Evolutionary conservation across 257 asterid species (phyloP), one percentile per base, ranked within the genome.

Genomic region (Coffea eugenioides): DNA sequence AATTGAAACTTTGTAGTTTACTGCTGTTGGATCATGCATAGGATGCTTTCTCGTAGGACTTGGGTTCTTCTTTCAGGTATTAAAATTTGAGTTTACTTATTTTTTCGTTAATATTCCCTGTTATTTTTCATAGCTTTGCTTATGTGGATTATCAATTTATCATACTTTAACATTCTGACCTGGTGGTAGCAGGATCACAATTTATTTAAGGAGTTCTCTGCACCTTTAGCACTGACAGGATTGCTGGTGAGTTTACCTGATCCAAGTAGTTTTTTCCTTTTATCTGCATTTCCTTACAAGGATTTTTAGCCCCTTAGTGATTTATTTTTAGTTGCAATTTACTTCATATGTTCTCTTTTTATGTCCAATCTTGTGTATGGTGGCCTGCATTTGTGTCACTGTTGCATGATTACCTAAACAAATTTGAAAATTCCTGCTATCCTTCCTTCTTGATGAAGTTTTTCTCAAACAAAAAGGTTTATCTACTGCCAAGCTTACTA

Each of bases 1-100:
- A 49, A 54, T 3, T 41, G 36, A 20, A 57, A 31, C 25, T 6
- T 69, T 76, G 75, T 57, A 86, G 89, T 49, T 72, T 31, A 71
- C 85, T 81, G 82, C 87, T 5, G 83, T 80, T 12, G 85, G 86
- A 80, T 78, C 89, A 31, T 83, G 89, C 78, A 51, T 76, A 7
- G 89, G 85, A 79, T 78, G 85, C 82, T 66, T 83, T 41, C 67
- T 86, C 4, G 70, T 52, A 2, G 87, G 85, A 69, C 16, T 81
- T 13, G 87, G 85, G 3, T 86, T 83, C 70, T 76, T 81, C 54
- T 81, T 86, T 31, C 27, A 83, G 89, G 89, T 86, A 62, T 21
- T 69, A 52, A 73, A 65, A 43, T 41, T 69, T 64, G 8, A 68
- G 71, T 67, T 68, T 54, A 62, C 14, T n/a, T 31, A 46, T 49